Conservation (phyloP, 2,329 filamentous ascomycete species). For the Penicillium sp. region DNA sequence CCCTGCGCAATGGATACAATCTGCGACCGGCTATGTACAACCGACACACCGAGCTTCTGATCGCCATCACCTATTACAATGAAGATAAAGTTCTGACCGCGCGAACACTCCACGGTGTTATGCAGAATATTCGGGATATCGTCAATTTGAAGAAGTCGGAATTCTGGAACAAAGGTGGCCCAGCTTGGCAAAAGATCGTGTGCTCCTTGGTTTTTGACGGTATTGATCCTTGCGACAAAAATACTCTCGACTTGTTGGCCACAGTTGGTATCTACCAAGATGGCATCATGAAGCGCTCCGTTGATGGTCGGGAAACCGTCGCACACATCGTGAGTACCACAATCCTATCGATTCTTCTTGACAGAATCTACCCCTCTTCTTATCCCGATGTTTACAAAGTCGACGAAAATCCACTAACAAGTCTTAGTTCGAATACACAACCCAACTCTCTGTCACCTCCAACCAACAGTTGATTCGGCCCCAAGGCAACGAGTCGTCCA, state of each 20-base stretch:
- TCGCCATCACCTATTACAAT: constrained; percentile 98
- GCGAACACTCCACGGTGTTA: constrained; percentile 90
- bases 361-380: background rate
- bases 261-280: constrained; percentile 97
- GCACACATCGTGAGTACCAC: constrained; percentile 67
- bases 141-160: constrained; percentile 97
- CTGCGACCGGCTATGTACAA: constrained; percentile 98
- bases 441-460: constrained; percentile 88
- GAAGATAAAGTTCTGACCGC: constrained; percentile 93
- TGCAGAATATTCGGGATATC: constrained; percentile 98
- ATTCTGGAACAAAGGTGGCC: constrained; percentile 98
- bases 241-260: constrained; percentile 83
- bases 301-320: constrained; percentile 91
- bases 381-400: background rate
- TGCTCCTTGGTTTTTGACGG: constrained; percentile 94
- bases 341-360: background rate
- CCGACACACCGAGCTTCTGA: constrained; percentile 91
- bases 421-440: constrained; percentile 82
- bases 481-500: constrained; percentile 74
- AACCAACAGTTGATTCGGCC: constrained; percentile 93
- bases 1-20: constrained; percentile 97
- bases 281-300: constrained; percentile 95
- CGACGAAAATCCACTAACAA: background rate
- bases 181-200: constrained; percentile 98
- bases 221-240: constrained; percentile 96